phyloP scores from a whole-genome alignment of 2,329 filamentous ascomycete species.

The Blumeria graminis region DNA sequence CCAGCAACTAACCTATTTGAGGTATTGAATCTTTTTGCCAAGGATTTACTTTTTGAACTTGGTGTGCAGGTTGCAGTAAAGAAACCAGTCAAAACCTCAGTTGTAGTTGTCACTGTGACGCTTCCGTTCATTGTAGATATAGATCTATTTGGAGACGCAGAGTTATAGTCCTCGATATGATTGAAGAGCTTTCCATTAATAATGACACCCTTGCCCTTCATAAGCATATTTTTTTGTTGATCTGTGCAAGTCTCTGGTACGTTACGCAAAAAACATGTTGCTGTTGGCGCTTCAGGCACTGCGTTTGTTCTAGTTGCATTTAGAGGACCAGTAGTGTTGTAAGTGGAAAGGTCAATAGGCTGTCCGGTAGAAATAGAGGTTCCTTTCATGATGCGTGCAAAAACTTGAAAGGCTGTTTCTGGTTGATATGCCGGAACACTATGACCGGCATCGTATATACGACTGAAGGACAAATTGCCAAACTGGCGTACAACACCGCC shows the following conservation, averaged over 20 bases:
- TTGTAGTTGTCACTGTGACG: conserved; percentile 11
- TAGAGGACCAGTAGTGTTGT: conserved; percentile 29
- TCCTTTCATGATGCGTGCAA: conserved; percentile 31
- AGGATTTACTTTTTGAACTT: conserved; percentile 9
- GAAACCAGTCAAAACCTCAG: conserved; percentile 13
- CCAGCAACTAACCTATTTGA: neutral
- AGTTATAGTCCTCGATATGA: conserved; percentile 19
- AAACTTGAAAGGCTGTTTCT: conserved; percentile 27
- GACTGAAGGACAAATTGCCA: conserved; percentile 46
- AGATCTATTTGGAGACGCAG: conserved; percentile 5
- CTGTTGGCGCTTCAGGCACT: conserved; percentile 21
- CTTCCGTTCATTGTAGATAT: conserved; percentile 4
- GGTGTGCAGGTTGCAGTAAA: conserved; percentile 15
- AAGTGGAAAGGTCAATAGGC: conserved; percentile 24
- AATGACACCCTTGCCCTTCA: conserved; percentile 26
- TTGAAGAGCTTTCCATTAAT: conserved; percentile 33
- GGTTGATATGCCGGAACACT: conserved; percentile 33
- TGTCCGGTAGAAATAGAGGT: conserved; percentile 25
- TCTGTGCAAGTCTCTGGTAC: conserved; percentile 28
- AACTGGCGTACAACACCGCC: conserved; percentile 54
- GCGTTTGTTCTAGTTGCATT: conserved; percentile 32
- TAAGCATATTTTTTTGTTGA: conserved; percentile 24
- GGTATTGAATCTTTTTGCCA: neutral
- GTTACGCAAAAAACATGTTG: conserved; percentile 37
- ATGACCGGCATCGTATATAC: conserved; percentile 42